A percentile compares a stretch with the other conserved stretches of the same genome.
Evolutionary conservation across 805 yeast species (phyloP).

Genomic region (Barnettozyma pratensis): DNA sequence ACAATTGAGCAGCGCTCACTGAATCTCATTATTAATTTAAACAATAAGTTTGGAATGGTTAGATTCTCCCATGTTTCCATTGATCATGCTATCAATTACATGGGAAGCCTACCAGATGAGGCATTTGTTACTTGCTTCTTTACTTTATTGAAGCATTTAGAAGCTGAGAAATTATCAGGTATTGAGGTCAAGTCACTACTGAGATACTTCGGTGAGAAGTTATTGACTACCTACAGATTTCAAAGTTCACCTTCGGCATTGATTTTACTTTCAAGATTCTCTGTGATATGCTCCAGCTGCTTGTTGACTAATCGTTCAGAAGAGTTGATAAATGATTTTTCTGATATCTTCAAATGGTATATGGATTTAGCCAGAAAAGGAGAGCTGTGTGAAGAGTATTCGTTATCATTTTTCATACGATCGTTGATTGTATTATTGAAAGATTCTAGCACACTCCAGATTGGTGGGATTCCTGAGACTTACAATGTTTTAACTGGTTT

Average conservation of each 20-base stretch:
- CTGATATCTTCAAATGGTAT: conserved; percentile 45
- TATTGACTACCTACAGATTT: conserved; percentile 24
- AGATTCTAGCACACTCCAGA: conserved; percentile 17
- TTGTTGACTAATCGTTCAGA: conserved; percentile 26
- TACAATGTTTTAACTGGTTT: background rate
- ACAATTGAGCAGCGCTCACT: conserved; percentile 12
- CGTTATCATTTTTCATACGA: conserved; percentile 28
- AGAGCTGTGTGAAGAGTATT: conserved; percentile 35
- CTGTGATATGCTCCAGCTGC: conserved; percentile 21
- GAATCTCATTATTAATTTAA: conserved; percentile 5
- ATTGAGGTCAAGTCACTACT: conserved; percentile 5
- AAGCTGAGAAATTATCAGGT: background rate
- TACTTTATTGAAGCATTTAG: conserved; percentile 7
- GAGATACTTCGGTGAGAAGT: conserved; percentile 15
- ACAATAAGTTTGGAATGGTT: conserved; percentile 6
- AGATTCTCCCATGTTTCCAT: conserved; percentile 3
- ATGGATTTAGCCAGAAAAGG: conserved; percentile 34
- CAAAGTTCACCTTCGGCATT: conserved; percentile 39
- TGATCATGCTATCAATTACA: conserved; percentile 13
- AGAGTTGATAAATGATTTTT: conserved; percentile 35
- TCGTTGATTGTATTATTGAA: conserved; percentile 30
- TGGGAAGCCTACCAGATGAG: conserved; percentile 7
- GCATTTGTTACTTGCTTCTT: conserved; percentile 13
- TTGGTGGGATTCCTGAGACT: background rate
- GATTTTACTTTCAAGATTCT: conserved; percentile 28